Evolutionary conservation across 2,329 filamentous ascomycete species (phyloP), one percentile per base, ranked within the genome.

Genomic region (Diplodia seriata): DNA sequence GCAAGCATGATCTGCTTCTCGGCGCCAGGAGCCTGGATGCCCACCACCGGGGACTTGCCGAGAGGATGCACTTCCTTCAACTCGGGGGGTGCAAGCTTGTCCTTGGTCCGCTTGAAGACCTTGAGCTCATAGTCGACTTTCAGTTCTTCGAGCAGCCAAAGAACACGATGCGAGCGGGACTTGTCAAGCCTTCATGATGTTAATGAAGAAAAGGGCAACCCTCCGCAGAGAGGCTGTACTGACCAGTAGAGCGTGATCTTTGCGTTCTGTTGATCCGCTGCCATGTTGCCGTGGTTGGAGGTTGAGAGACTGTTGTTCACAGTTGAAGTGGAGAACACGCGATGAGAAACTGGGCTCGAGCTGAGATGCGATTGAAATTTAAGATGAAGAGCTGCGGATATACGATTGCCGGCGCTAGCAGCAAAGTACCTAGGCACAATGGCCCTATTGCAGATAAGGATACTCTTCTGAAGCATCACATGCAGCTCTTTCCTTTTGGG

Each of bases 101-200:
- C 86, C 68, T 79, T 74, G 49, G 78, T 77, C 47, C 94, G 90
- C 78, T 92, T 92, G 84, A 91, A 95, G 66, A 90, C 85, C 74
- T 94, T 88, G 68, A 97, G 81, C 70, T 94, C 87, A 80, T 97
- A 97, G 33, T 90, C 85, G 40, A 97, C 79, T 53, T 90, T 85
- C 70, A 95, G 88, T 78, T 94, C 92, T 77, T 95, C 91, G 53
- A 97, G 86, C 7, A 97, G 88, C 91, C 92, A 97, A 54, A 95
- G 82, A 68, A 94, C 90, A 70, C 92, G 89, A 78, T 96, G 92
- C 14, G 91, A 88, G 72, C 93, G 91, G 67, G 93, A 96, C 73
- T 90, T 84, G 73, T 94, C 87, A 69, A 97, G 90, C 93, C 93
- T 96, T 72, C 12, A 12, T n/a, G 36, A 15, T n/a, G 61, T 66